Evolutionary conservation across 2,329 filamentous ascomycete species (phyloP), one percentile per base, ranked within the genome.

Genomic region (Neoscytalidium dimidiatum): DNA sequence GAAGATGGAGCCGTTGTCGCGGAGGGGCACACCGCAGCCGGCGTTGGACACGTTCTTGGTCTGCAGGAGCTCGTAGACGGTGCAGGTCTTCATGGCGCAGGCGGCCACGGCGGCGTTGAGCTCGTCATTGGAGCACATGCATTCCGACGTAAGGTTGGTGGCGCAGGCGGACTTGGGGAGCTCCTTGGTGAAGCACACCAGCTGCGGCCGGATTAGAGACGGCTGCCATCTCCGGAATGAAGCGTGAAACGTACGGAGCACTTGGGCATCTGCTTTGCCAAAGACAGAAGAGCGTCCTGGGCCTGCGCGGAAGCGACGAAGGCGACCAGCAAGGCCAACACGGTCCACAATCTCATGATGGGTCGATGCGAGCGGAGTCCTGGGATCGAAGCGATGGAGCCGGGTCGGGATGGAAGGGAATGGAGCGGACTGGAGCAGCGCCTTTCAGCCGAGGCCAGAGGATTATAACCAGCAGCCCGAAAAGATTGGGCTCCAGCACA

Each of bases 31-130:
- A 21, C 72, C 72, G 58, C 79, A 81, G n/a, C 71, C 71, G 14
- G 71, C 72, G 14, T 62, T 64, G 1, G 77, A 78, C 31, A 77
- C 71, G 67, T 80, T 79, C 67, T 80, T 77, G 11, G 76, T 78
- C 17, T 73, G 8, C 9, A 81, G 66, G 14, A 72, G 68, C 65
- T 82, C 73, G 23, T 71, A 74, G 38, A 79, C 70, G 1, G 75
- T 79, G 68, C 71, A 72, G 8, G 79, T 73, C 17, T 70, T 44
- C 11, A 66, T 17, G 4, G 81, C 74, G 43, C 80, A 82, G 14
- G 67, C 41, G 8, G 72, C 71, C 4, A 80, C 70, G 23, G 71
- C 67, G 0, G 65, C 67, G 23, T 74, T 75, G 29, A 81, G 71
- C 2, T 70, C 67, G 1, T 64, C 62, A 66, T 80, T 73, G 1